Conservation (phyloP, 441 rosid species). For the Mallotus repandus region DNA sequence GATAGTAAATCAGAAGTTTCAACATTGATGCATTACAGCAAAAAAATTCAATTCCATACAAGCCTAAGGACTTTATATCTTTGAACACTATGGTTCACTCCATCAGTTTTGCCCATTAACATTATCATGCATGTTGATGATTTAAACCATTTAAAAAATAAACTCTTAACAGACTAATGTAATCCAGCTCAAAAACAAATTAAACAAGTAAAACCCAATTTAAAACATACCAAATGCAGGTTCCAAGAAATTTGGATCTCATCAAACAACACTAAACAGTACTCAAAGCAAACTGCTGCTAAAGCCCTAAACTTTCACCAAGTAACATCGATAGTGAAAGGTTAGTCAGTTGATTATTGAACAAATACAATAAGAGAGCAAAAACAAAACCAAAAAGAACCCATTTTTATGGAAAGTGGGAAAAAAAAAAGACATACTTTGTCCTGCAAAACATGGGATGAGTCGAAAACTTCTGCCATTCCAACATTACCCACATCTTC, state of each 20-base stretch:
- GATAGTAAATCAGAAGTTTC: background rate
- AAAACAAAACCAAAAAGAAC: background rate
- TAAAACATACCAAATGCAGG: slow-evolving; percentile 17
- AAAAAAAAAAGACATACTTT: slow-evolving; percentile 48
- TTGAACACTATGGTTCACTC: background rate
- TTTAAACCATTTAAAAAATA: background rate
- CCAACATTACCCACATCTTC: slow-evolving; percentile 98
- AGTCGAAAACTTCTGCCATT: slow-evolving; percentile 87
- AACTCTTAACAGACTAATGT: slow-evolving; percentile 4
- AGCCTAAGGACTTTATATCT: slow-evolving; percentile 5
- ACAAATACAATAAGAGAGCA: background rate
- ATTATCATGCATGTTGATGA: background rate
- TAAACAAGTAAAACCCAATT: slow-evolving; percentile 13
- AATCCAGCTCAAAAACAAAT: slow-evolving; percentile 13
- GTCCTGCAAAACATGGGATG: slow-evolving; percentile 62
- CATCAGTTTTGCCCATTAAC: slow-evolving; percentile 5
- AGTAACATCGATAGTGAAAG: slow-evolving; percentile 5
- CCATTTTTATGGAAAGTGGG: slow-evolving; percentile 1
- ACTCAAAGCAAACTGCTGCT: slow-evolving; percentile 13
- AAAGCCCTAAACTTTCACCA: slow-evolving; percentile 14
- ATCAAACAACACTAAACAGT: slow-evolving; percentile 15
- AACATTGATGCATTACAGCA: slow-evolving; percentile 14
- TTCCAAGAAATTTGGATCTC: slow-evolving; percentile 28
- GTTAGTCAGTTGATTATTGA: background rate
- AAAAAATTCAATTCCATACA: slow-evolving; percentile 21